Evolutionary conservation across 768 basidiomycete species (phyloP), one percentile per base, ranked within the genome.

Genomic region (Naematelia aurantialba): DNA sequence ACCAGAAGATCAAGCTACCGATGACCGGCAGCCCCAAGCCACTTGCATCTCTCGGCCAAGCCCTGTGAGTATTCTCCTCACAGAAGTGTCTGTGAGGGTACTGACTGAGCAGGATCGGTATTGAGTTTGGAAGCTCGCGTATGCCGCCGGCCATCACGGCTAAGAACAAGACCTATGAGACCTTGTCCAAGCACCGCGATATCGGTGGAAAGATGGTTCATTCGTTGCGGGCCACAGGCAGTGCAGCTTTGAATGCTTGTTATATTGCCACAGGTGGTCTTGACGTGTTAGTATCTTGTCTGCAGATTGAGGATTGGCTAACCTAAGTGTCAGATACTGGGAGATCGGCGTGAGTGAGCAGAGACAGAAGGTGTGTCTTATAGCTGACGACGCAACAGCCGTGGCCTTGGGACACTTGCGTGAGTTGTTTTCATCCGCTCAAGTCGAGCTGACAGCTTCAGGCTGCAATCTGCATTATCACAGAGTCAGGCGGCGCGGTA

Each of bases 391-490:
- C n/a, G 5, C 14, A 14, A 13, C 26, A 92, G 61, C 91, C 91
- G 81, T 71, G 74, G 83, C 75, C 59, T 21, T 93, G 90, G 91
- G 89, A 93, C 76, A 87, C 93, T 45, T 90, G 87, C 66, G 85
- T 83, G 65, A 74, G 82, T 27, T 17, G 10, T 52, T 58, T 26
- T 27, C 5, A 10, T 19, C 30, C 52, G 13, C 22, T 39, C 5
- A 21, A n/a, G 21, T 4, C 10, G 14, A 50, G 39, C 47, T 59
- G 53, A 63, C 12, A 34, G 13, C 10, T 12, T 10, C 67, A 85
- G 80, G 91, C 94, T 2, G 94, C 92, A 0, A 85, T 89, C 12
- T 86, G 94, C 66, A 93, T 98, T 60, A 87, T 89, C 0, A 83
- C 89, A 61, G 94, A 94, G 74, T 89, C 93, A 0, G 94, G 94